Base-by-base conservation (phyloP, 2,329 filamentous ascomycete genomes). In the Epichloe baconii region DNA sequence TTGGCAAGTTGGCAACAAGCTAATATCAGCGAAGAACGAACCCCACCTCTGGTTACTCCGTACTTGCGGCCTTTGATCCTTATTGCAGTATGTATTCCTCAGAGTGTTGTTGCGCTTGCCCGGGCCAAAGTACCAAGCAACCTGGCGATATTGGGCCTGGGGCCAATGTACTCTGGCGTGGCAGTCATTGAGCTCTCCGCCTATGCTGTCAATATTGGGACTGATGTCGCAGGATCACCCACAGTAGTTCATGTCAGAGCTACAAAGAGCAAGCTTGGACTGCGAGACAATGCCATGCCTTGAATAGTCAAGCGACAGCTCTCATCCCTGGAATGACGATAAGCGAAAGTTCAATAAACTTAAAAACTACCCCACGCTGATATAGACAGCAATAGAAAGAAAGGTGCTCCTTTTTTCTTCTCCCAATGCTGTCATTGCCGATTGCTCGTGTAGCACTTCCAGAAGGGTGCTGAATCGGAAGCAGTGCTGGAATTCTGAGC, bases 191-290 rank as follows among this genome's bases (percentile, higher is more conserved):
- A 31, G 26, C 3, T 31, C 26, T 4, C 1, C 26, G 26, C 26
- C 26, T 31, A 8, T 31, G 26, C 26, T 31, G 26, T 31, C 10
- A 31, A 31, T 31, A 31, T 41, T 41, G 36, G 44, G 19, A 12
- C 17, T 15, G 14, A 15, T 34, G 31, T 42, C 42, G 14, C 31
- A 52, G 17, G 15, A n/a, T 34, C 44, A 35, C 15, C 34, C 14
- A 43, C 26, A 31, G 26, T 31, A 31, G 26, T 11, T 31, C 26
- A 31, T 31, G 26, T 31, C 8, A 31, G 26, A 31, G 26, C 26
- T 4, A 31, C 46, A 10, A 21, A 54, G 23, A 15, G 56, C 48
- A 54, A 54, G 50, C 54, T 36, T 23, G 14, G 44, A 23, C 36
- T 38, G 21, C 31, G 3, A 31, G 5, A 31, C 6, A 35, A 36